Base-by-base conservation (phyloP, 352 stramenopile species). In the Ophiocytium majus region DNA sequence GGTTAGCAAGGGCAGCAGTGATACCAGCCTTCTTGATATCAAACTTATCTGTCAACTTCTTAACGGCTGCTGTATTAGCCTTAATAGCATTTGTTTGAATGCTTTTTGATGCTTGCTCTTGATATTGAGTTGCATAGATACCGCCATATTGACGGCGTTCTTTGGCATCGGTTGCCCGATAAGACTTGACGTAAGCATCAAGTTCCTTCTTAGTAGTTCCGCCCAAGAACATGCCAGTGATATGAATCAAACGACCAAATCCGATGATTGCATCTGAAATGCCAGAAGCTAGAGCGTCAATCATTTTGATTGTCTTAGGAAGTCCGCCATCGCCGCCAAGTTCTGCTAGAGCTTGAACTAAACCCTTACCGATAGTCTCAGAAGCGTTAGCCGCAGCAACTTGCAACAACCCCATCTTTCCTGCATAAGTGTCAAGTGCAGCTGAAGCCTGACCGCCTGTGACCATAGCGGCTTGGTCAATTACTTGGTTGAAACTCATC, bases 21-120 rank as follows among this genome's bases (percentile, higher is more conserved):
- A 71, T 71, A 71, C 57, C 57, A 71, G 57, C 57, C 57, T 71
- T 71, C 57, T 71, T 71, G 57, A 71, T 71, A 71, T 71, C 57
- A 71, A 71, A 71, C 57, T 71, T 71, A 71, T 71, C 57, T 71
- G 57, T 71, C 57, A 71, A 71, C 57, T 71, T 71, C 57, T 71
- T 71, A 71, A 71, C 57, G 57, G 57, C 57, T 71, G 57, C 57
- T 71, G 57, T 71, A 71, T 71, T 71, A 71, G 57, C 57, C 57
- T 71, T 71, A 71, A 71, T 71, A 71, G 57, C 57, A 71, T 71
- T 71, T 71, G 57, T 71, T 71, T 71, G 57, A 71, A 71, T 71
- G 57, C 57, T 71, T 71, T 71, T 71, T 71, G 57, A 71, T 71
- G 57, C 57, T 71, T 71, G 57, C 57, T 71, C 57, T 71, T 71